Base-by-base conservation (phyloP, 192 early-diverging fungal genomes). In the Entophlyctis luteolus region DNA sequence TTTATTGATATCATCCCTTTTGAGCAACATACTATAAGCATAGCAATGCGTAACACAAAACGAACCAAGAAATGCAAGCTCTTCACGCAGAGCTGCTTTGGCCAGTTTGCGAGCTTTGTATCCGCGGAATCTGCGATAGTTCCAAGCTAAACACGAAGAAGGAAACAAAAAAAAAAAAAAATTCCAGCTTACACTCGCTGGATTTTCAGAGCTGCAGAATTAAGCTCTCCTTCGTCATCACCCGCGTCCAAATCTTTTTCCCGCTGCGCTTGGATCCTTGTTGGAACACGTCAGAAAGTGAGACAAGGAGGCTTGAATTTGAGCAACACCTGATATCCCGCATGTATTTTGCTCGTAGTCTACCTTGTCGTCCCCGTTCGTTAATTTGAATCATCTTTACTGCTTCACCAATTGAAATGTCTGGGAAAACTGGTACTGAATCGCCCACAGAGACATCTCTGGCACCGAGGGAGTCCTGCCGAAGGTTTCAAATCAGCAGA, bases 311-410 rank as follows among this genome's bases (percentile, higher is more conserved):
- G 0, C 5, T 48, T 56, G 48, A 20, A 29, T 29, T 25, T 22
- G 1, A 28, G 23, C 4, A 0, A 32, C 14, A 84, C 82, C 74
- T 77, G 59, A 86, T 81, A 31, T 85, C 85, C 2, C 75, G 50
- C 85, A 85, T 86, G 57, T 86, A 85, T 65, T 85, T 86, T 29
- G 82, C 85, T 46, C 83, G 57, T 38, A 85, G 58, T 28, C 75
- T 62, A 1, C 82, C 82, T 50, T 86, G 83, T 36, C 85, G 66
- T 2, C 80, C 83, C 3, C 85, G 70, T 73, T 86, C 85, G 48
- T 76, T 83, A 31, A 76, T 71, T 54, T 86, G 85, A 56, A 86
- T 78, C 48, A 83, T 76, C 33, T 68, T 70, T 20, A 85, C 73
- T 4, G 85, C 85, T 12, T 85, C 81, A 10, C 59, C 12, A 5